Evolutionary conservation across 2,329 filamentous ascomycete genomes (phyloP), one percentile per base, ranked within the genome.

Genomic region (Nigrospora sphaerica): DNA sequence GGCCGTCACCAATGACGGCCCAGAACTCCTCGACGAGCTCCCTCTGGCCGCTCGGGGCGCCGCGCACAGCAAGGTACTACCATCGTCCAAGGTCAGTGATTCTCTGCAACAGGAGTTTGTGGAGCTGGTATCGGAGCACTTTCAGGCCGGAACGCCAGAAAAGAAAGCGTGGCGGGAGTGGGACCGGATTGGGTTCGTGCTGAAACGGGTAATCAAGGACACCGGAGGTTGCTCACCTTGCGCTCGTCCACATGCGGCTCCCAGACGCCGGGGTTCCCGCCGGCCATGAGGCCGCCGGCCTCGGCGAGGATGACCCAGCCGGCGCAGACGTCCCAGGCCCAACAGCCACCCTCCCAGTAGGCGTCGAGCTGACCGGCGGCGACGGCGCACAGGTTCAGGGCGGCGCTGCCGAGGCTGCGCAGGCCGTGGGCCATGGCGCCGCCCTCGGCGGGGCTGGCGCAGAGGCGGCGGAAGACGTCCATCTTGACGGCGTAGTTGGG

Each of bases 281-380:
- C 76, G 9, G 77, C 85, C 71, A 92, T 80, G 44, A 79, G 70
- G 0, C 87, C 87, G 0, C 87, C 88, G 0, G 86, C 85, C 69
- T 92, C 87, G 31, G 70, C 68, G 23, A 92, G 68, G 49, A 92
- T 83, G 48, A 83, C 81, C 87, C 86, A 91, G 0, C 83, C 87
- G 6, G 88, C 88, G 59, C 85, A 88, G 3, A 92, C 87, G 62
- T 92, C 87, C 87, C 87, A 92, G 2, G 86, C 85, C 78, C 86
- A 92, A 64, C 85, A 89, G 1, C 88, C 87, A 34, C 84, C 86
- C 67, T 92, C 87, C 87, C 87, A 92, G 62, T 88, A 92, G 18
- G 80, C 57, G 61, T 92, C 87, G 23, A 88, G 55, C 62, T 81
- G 75, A 0, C 87, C 87, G 11, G 80, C 77, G 3, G 87, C 87